Evolutionary conservation across 345 rosid genomes (phyloP).

Genomic region (Barbarea vulgaris): DNA sequence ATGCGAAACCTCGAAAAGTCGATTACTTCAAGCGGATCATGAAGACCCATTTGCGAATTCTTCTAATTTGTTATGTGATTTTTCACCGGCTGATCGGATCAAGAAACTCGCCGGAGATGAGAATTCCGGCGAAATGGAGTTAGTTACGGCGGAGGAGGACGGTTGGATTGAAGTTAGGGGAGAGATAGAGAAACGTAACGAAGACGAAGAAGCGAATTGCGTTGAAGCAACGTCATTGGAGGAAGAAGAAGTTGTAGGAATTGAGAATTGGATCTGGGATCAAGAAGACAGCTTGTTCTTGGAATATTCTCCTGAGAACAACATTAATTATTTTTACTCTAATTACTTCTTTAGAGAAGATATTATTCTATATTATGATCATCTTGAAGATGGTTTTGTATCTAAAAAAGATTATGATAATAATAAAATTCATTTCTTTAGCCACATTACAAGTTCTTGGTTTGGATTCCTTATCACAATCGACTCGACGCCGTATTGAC

Average conservation of each 20-base stretch:
- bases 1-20: constrained; percentile 42
- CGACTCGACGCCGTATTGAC: not conserved
- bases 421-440: constrained; percentile 1
- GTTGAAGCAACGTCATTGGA: constrained; percentile 38
- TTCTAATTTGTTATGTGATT: not conserved
- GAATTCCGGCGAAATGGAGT: constrained; percentile 29
- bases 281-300: constrained; percentile 48
- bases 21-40: constrained; percentile 21
- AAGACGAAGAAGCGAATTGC: constrained; percentile 35
- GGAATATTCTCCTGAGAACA: constrained; percentile 39
- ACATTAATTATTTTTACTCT: constrained; percentile 25
- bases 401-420: not conserved
- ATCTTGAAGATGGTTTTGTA: constrained; percentile 43
- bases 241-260: constrained; percentile 38
- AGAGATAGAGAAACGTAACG: constrained; percentile 38
- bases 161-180: constrained; percentile 79
- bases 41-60: constrained; percentile 24
- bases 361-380: constrained; percentile 30
- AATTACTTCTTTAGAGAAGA: constrained; percentile 17
- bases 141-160: constrained; percentile 27
- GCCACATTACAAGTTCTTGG: not conserved
- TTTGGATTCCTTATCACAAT: not conserved
- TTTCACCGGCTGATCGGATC: constrained; percentile 47
- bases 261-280: constrained; percentile 43
- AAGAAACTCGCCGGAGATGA: constrained; percentile 46